These are phyloP conservation scores for Schizothecium vesticola DNA, from an alignment of 495 filamentous ascomycete species.

Conservation along the genomic window DNA sequence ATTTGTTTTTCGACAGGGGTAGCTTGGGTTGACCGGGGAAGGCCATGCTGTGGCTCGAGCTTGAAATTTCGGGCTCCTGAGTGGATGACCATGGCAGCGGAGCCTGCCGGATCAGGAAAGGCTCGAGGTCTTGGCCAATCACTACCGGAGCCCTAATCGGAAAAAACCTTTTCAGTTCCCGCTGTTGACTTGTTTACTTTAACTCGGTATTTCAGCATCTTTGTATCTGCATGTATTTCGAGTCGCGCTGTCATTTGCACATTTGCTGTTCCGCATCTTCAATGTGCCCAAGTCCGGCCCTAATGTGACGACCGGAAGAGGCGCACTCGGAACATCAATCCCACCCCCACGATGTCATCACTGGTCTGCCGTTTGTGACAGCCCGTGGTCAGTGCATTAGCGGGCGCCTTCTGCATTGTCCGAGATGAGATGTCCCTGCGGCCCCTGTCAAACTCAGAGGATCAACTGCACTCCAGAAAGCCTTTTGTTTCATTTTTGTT, in stretches of 20 bases:
- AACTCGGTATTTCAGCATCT: background rate
- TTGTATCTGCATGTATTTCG: background rate
- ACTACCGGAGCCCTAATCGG: conserved; percentile 4
- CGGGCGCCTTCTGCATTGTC: conserved; percentile 16
- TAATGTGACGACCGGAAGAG: background rate
- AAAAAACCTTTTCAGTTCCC: conserved; percentile 3
- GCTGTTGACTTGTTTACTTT: conserved; percentile 2
- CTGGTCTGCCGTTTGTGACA: conserved; percentile 13
- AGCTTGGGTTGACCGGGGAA: conserved; percentile 10
- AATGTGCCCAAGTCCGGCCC: background rate
- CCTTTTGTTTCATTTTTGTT: background rate
- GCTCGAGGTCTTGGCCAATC: conserved; percentile 15
- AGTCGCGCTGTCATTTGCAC: background rate
- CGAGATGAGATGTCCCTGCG: conserved; percentile 19
- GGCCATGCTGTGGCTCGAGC: conserved; percentile 10
- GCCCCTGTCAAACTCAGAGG: background rate
- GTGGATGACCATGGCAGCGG: background rate
- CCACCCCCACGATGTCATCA: conserved; percentile 12
- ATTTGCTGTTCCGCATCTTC: background rate
- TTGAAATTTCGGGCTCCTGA: background rate
- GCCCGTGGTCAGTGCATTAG: conserved; percentile 25
- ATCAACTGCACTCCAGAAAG: conserved; percentile 6
- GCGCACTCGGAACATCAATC: background rate
- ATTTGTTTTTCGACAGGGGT: conserved; percentile 12
- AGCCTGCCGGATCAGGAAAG: conserved; percentile 16